Evolutionary conservation across 2,329 filamentous ascomycete genomes (phyloP).

Genomic region (Fusarium illudens): DNA sequence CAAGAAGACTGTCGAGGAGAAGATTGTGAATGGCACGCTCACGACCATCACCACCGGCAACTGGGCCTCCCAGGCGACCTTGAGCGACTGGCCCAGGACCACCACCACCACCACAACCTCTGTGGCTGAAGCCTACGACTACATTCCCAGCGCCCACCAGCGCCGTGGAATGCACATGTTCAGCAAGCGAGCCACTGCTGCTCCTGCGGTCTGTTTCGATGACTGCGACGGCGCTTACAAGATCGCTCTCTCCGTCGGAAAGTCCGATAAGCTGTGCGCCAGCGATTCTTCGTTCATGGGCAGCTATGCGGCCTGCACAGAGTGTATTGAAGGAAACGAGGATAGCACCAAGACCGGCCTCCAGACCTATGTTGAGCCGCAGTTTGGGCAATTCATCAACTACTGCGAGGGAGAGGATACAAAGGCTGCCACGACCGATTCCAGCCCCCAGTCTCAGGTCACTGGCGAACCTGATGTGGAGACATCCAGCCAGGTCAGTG

Average conservation of each 20-base stretch:
- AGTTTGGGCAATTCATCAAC: conserved; percentile 55
- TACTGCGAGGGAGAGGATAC: conserved; percentile 53
- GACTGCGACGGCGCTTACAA: conserved; percentile 60
- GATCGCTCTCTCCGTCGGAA: conserved; percentile 59
- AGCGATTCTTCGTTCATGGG: conserved; percentile 52
- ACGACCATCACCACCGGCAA: conserved; percentile 63
- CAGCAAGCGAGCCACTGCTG: conserved; percentile 51
- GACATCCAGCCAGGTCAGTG: conserved; percentile 41
- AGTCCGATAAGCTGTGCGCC: conserved; percentile 56
- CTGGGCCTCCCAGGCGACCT: conserved; percentile 60
- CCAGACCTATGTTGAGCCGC: conserved; percentile 47
- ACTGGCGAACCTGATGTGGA: conserved; percentile 31
- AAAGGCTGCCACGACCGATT: conserved; percentile 14
- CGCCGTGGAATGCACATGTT: conserved; percentile 40
- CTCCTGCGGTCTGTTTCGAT: conserved; percentile 60
- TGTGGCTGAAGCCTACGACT: conserved; percentile 9
- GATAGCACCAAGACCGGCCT: conserved; percentile 39
- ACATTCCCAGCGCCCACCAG: conserved; percentile 17
- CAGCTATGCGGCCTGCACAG: conserved; percentile 49
- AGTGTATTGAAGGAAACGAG: conserved; percentile 50
- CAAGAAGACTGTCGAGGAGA: conserved; percentile 51
- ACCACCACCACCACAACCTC: conserved; percentile 19
- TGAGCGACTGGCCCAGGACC: conserved; percentile 48
- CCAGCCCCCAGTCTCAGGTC: conserved; percentile 38
- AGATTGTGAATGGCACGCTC: conserved; percentile 47